Conservation (phyloP, 2,329 filamentous ascomycete genomes). For the Xylariaceae sp. region DNA sequence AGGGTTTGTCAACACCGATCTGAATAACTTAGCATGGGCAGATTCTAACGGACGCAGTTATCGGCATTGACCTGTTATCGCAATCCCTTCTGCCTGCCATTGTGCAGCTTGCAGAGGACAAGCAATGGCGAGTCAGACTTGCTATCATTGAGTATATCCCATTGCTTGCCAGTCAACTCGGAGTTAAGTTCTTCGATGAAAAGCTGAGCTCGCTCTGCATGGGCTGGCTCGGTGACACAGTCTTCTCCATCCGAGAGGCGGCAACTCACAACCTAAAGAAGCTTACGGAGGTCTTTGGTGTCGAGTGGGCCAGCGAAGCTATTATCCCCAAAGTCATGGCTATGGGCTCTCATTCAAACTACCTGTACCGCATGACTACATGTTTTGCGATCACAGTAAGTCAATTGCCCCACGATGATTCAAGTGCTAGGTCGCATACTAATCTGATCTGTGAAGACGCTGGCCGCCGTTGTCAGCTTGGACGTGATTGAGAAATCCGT, state of each 20-base stretch:
- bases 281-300: constrained; percentile 95
- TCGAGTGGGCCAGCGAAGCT: constrained; percentile 93
- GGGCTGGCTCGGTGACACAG: constrained; percentile 96
- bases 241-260: constrained; percentile 97
- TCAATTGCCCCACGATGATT: constrained; percentile 22
- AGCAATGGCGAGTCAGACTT: constrained; percentile 96
- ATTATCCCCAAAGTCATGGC: constrained; percentile 98
- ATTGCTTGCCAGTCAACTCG: constrained; percentile 87
- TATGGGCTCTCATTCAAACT: constrained; percentile 98
- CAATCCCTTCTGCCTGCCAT: constrained; percentile 96
- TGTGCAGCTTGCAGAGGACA: constrained; percentile 95
- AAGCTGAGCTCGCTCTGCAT: constrained; percentile 94
- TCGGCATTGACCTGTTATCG: constrained; percentile 93
- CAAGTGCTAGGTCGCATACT: background rate
- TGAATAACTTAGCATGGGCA: background rate
- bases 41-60: constrained; percentile 54
- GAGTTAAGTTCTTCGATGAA: constrained; percentile 97
- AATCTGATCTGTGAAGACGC: constrained; percentile 57
- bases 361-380: constrained; percentile 99
- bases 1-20: constrained; percentile 53
- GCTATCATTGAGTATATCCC: constrained; percentile 99
- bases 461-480: constrained; percentile 86
- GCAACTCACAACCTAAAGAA: constrained; percentile 98
- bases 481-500: constrained; percentile 91
- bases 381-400: constrained; percentile 97